Evolutionary conservation across 208 protist genomes (phyloP), one percentile per base, ranked within the genome.

Genomic region (Crithidia expoeki): DNA sequence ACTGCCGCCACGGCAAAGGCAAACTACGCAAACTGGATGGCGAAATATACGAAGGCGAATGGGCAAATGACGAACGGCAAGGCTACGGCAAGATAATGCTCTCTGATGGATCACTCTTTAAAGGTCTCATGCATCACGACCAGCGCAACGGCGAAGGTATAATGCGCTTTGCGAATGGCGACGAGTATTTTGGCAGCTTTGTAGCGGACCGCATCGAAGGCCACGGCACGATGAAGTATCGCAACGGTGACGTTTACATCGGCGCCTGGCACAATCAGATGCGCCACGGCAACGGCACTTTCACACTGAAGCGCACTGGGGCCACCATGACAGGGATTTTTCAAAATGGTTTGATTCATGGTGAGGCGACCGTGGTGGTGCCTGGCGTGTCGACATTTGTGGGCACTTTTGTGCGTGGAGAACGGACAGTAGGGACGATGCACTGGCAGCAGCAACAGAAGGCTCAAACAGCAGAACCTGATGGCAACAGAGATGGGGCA

Each of bases 101-200:
- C 64, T 58, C 73, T 2, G 80, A 92, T 70, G 90, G 90, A 4
- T 76, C 67, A 0, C 71, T 83, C 57, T 97, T 92, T 80, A 91
- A 91, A 46, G 93, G 93, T 6, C 63, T 53, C 25, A 84, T 93
- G 72, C 72, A 70, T 36, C 72, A 82, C 65, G 79, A 90, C 60
- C 69, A 81, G 65, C 85, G 91, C 23, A 56, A 88, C 61, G 95
- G 95, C 19, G 85, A 91, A 51, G 93, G 95, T 19, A 66, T 87
- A 11, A 87, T 97, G 75, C 59, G 80, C 58, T 96, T 88, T 51
- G 56, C 80, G 21, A 92, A 95, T 50, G 94, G 93, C 10, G 92
- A 98, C 62, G 88, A 94, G 68, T 97, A 94, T 63, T 84, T 88
- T 34, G 94, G 94, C 16, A 72, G 74, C 55, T 98, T 94, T 52